A percentile compares a stretch with the other conserved stretches of the same genome.
Conservation (phyloP, 75 land plant species). For the Selaginella tamariscina region DNA sequence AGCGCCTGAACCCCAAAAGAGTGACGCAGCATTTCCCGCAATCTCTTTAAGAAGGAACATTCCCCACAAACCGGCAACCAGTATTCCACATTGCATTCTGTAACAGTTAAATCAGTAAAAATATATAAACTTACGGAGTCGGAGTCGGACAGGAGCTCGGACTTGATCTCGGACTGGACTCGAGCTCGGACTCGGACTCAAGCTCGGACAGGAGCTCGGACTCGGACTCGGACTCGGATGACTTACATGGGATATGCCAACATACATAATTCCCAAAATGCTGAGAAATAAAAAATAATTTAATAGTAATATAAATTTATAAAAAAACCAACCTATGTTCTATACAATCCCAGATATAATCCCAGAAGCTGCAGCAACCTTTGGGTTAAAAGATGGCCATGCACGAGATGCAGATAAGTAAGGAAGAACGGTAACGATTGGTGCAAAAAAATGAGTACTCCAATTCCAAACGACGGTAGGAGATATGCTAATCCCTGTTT, state of each 20-base stretch:
- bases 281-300: conserved; percentile 16
- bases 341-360: conserved; percentile 21
- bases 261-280: conserved; percentile 16
- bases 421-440: conserved; percentile 25
- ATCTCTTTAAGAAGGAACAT: conserved; percentile 27
- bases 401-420: conserved; percentile 13
- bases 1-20: conserved; percentile 22
- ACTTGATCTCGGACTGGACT: not conserved
- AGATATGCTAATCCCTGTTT: conserved; percentile 23
- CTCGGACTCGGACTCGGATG: no score
- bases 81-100: conserved; percentile 26
- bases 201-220: no score
- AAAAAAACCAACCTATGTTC: conserved; percentile 16
- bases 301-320: not conserved
- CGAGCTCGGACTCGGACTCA: not conserved
- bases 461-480: conserved; percentile 29
- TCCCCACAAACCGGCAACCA: conserved; percentile 28
- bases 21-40: conserved; percentile 17
- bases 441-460: conserved; percentile 25
- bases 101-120: not conserved
- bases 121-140: not conserved
- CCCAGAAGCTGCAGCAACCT: conserved; percentile 20
- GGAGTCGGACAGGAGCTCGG: not conserved
- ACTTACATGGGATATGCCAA: conserved; percentile 31
- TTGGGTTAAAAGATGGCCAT: conserved; percentile 18